Conservation (phyloP, 2,329 filamentous ascomycete genomes). For the Trichophyton mentagrophytes region DNA sequence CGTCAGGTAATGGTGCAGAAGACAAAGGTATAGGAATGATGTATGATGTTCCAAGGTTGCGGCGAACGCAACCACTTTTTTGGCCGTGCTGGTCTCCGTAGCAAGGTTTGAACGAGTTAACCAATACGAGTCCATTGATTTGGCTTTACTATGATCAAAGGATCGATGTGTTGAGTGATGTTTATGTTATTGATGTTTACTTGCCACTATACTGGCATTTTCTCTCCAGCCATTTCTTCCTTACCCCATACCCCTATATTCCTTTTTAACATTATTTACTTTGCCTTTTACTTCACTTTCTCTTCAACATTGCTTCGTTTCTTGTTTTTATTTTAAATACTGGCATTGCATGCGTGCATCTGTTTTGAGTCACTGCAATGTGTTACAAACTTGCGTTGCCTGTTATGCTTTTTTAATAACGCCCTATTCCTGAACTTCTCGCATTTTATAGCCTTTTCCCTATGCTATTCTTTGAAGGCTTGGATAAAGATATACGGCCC, state of each 20-base stretch:
- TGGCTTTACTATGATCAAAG: not conserved
- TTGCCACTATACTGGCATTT: not conserved
- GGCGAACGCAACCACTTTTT: not conserved
- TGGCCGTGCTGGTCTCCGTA: not conserved
- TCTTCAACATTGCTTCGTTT: not conserved
- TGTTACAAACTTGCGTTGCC: not conserved
- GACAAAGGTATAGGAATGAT: constrained; percentile 14
- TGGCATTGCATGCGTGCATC: not conserved
- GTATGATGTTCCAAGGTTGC: not conserved
- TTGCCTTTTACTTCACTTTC: not conserved
- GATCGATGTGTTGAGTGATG: constrained; percentile 1
- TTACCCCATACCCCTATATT: constrained; percentile 1
- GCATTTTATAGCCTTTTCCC: not conserved
- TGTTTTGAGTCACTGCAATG: not conserved
- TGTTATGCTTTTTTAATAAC: not conserved
- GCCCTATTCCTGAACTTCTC: not conserved
- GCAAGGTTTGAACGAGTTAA: not conserved
- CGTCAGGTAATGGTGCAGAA: constrained; percentile 16
- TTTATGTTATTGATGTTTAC: constrained; percentile 3
- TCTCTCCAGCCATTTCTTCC: not conserved
- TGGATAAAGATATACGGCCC: constrained; percentile 1
- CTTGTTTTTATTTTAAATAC: not conserved
- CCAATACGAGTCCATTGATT: not conserved
- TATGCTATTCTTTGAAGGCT: not conserved
- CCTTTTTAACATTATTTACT: not conserved